Evolutionary conservation across 345 rosid species (phyloP).

Genomic region (Aurinia saxatilis): DNA sequence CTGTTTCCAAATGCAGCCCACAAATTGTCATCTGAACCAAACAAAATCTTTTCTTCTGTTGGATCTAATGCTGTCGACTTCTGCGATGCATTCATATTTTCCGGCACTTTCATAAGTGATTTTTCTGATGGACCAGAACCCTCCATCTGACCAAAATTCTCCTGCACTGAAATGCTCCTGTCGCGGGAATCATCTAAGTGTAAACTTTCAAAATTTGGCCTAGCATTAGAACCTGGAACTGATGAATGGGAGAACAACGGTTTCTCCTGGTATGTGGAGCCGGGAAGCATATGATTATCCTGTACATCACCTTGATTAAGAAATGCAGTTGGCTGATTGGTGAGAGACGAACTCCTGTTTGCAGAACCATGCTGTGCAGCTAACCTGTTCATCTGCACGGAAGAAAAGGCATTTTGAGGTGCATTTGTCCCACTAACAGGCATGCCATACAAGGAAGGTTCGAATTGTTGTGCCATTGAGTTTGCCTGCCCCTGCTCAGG

Average conservation of each 20-base stretch:
- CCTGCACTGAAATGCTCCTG: conserved; percentile 33
- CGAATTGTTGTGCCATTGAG: conserved; percentile 51
- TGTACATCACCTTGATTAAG: conserved; percentile 39
- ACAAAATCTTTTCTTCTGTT: conserved; percentile 78
- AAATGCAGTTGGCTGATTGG: conserved; percentile 42
- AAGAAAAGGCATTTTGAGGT: conserved; percentile 35
- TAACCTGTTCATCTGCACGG: conserved; percentile 49
- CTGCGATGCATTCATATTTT: conserved; percentile 36
- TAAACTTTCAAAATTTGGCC: conserved; percentile 38
- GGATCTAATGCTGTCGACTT: conserved; percentile 76
- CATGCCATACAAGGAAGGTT: conserved; percentile 65
- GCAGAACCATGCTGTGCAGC: conserved; percentile 38
- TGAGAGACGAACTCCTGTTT: conserved; percentile 38
- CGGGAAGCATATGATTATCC: conserved; percentile 40
- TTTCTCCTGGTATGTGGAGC: conserved; percentile 44
- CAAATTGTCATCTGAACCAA: conserved; percentile 70
- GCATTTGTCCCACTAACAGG: conserved; percentile 45
- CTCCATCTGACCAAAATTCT: conserved; percentile 33
- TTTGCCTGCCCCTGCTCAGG: conserved; percentile 56
- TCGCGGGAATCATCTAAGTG: conserved; percentile 37
- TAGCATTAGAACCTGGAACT: conserved; percentile 37
- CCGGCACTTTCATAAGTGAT: conserved; percentile 32
- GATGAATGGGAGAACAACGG: conserved; percentile 28
- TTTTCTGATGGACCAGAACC: conserved; percentile 34
- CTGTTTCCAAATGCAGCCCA: conserved; percentile 78